These are phyloP conservation scores for Fusarium chuoi DNA, from an alignment of 2,329 filamentous ascomycete species.

Conservation along the genomic window DNA sequence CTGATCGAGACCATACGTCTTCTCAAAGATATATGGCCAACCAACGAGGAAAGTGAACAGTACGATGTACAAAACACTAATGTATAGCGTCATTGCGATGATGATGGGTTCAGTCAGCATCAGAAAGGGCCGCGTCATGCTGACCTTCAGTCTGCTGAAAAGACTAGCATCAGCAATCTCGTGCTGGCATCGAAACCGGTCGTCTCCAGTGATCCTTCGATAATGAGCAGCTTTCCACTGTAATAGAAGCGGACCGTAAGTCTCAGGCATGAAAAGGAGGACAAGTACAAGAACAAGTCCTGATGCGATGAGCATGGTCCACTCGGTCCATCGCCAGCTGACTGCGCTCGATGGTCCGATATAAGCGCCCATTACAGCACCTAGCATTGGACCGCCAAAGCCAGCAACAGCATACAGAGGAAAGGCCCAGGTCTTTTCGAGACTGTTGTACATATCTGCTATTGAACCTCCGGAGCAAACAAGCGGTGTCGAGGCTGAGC, in stretches of 20 bases:
- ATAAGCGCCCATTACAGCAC: constrained; percentile 65
- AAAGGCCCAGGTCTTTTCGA: constrained; percentile 51
- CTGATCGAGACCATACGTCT: constrained; percentile 53
- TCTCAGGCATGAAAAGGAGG: constrained; percentile 71
- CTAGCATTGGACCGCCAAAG: constrained; percentile 55
- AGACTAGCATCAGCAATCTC: constrained; percentile 64
- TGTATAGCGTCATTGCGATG: constrained; percentile 59
- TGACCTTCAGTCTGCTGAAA: constrained; percentile 62
- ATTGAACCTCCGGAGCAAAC: constrained; percentile 56
- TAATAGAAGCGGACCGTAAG: constrained; percentile 67
- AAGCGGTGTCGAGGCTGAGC: constrained; percentile 57
- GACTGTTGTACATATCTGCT: constrained; percentile 51
- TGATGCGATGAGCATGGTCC: constrained; percentile 72
- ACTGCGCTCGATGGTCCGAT: constrained; percentile 66
- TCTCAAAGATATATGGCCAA: constrained; percentile 60
- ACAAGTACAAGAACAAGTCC: constrained; percentile 66
- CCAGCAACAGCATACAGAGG: constrained; percentile 60
- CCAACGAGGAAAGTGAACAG: constrained; percentile 65
- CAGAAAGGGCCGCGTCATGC: constrained; percentile 55
- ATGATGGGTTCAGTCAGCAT: constrained; percentile 54
- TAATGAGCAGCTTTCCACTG: constrained; percentile 68
- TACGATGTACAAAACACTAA: constrained; percentile 63
- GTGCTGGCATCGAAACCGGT: constrained; percentile 71
- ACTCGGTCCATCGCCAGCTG: constrained; percentile 73
- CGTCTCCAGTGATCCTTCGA: constrained; percentile 69